Percentiles rank a stretch among this genome's conserved stretches.
Evolutionary conservation across 306 rosid genomes (phyloP).

Genomic region (Sesbania bispinosa): DNA sequence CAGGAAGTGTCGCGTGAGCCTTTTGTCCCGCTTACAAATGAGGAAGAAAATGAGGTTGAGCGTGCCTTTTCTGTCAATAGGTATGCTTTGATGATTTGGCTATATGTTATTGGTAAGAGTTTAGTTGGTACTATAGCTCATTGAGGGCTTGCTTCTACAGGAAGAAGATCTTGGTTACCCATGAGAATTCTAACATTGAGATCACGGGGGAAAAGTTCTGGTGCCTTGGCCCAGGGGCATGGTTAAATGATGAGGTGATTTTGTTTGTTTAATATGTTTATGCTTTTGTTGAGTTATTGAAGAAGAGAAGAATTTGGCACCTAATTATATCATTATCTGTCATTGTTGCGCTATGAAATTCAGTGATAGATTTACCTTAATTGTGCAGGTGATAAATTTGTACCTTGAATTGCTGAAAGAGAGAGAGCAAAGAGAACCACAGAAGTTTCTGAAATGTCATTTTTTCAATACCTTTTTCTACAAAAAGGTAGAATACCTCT

Average conservation of each 20-base stretch:
- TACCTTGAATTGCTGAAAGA: conserved; percentile 95
- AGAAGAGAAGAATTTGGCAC: background rate
- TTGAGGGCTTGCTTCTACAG: conserved; percentile 39
- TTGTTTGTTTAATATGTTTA: conserved; percentile 13
- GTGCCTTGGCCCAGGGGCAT: conserved; percentile 71
- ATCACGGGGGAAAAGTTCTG: conserved; percentile 64
- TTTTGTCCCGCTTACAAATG: conserved; percentile 57
- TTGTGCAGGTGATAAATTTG: conserved; percentile 81
- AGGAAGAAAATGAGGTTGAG: conserved; percentile 52
- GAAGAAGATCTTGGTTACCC: conserved; percentile 65
- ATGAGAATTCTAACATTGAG: conserved; percentile 69
- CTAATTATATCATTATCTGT: conserved; percentile 6
- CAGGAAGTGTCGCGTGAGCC: conserved; percentile 62
- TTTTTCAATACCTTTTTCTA: conserved; percentile 94
- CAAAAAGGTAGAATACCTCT: conserved; percentile 62
- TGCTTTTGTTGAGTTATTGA: conserved; percentile 9
- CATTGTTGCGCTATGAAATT: conserved; percentile 7
- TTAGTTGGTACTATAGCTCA: conserved; percentile 15
- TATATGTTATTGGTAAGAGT: conserved; percentile 11
- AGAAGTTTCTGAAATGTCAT: conserved; percentile 83
- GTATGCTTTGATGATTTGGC: conserved; percentile 43
- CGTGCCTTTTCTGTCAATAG: conserved; percentile 51
- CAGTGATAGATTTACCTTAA: conserved; percentile 16
- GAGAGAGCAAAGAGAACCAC: conserved; percentile 82
- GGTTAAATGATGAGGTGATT: conserved; percentile 96